These are phyloP conservation scores for Sporothrix sp. DNA, from an alignment of 2,329 filamentous ascomycete species.

Conservation along the genomic window DNA sequence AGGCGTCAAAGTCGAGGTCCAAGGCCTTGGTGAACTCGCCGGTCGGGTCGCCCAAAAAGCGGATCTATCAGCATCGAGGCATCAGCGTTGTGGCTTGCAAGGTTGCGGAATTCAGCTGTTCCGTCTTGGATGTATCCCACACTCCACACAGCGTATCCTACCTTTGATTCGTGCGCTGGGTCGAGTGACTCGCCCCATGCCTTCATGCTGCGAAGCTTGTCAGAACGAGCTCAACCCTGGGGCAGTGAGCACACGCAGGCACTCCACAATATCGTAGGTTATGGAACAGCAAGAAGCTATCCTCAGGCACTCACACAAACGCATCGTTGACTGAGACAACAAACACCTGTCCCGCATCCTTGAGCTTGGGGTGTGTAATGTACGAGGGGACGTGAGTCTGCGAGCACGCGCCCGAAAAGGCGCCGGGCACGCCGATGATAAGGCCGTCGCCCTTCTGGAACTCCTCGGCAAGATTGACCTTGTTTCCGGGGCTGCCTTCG, in stretches of 20 bases:
- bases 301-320: slow-evolving; percentile 73
- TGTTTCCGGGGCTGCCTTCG: slow-evolving; percentile 83
- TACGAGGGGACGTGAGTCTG: slow-evolving; percentile 72
- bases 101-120: background rate
- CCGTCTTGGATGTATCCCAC: background rate
- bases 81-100: background rate
- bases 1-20: slow-evolving; percentile 72
- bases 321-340: slow-evolving; percentile 90
- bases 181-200: slow-evolving; percentile 76
- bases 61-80: slow-evolving; percentile 54
- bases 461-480: slow-evolving; percentile 76
- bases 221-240: background rate
- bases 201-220: slow-evolving; percentile 56
- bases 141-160: too few relatives aligned
- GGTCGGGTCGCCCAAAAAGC: slow-evolving; percentile 77
- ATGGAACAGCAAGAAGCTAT: too few relatives aligned
- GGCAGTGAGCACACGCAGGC: too few relatives aligned
- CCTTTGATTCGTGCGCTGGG: slow-evolving; percentile 61
- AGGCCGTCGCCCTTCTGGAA: slow-evolving; percentile 62
- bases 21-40: slow-evolving; percentile 73
- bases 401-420: slow-evolving; percentile 54
- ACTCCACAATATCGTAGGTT: too few relatives aligned
- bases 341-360: slow-evolving; percentile 73
- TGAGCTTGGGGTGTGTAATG: slow-evolving; percentile 68
- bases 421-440: slow-evolving; percentile 76